phyloP scores from a whole-genome alignment of 2,329 filamentous ascomycete species.

The Fusarium denticulatum region DNA sequence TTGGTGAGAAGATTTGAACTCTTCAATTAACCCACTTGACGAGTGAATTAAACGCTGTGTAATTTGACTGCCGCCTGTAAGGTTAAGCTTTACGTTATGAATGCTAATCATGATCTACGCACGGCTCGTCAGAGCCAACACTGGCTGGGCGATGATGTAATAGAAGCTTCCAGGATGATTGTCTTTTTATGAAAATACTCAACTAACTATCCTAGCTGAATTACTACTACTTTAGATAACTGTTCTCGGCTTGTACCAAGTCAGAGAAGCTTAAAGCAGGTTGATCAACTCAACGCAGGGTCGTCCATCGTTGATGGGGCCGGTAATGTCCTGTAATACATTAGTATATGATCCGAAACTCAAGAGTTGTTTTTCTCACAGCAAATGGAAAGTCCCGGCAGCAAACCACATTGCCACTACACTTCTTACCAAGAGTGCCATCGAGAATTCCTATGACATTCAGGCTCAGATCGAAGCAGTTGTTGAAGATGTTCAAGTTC shows the following conservation, averaged over 20 bases:
- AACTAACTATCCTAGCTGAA: neutral
- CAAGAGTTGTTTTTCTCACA: neutral
- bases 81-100: too few species aligned
- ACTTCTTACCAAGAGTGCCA: neutral
- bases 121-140: neutral
- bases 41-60: too few species aligned
- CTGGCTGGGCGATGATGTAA: too few species aligned
- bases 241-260: neutral
- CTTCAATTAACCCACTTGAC: too few species aligned
- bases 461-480: neutral
- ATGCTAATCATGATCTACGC: neutral
- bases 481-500: neutral
- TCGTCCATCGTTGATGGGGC: neutral
- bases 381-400: neutral
- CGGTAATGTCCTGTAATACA: neutral
- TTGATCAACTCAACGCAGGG: neutral
- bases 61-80: too few species aligned
- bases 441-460: neutral
- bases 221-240: neutral
- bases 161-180: too few species aligned
- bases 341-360: neutral
- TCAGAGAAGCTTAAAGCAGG: neutral
- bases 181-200: neutral
- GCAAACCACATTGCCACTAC: neutral
- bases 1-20: too few species aligned